Conservation (phyloP, 768 basidiomycete species). For the Nidula microcarpa region DNA sequence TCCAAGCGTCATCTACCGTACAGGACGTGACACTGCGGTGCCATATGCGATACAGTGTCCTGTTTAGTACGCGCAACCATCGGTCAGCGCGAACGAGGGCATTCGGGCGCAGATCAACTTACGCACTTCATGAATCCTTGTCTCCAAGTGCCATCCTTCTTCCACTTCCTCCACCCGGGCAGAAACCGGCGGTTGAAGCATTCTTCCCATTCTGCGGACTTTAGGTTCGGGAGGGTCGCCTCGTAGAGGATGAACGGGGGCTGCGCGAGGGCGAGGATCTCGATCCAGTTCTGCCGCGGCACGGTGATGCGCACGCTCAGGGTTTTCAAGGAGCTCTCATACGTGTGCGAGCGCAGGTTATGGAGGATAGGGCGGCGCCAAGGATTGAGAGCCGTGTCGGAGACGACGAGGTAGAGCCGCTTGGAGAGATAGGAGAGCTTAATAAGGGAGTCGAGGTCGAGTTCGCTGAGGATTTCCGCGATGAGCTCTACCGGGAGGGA, state of each 20-base stretch:
- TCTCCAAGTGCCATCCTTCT: constrained; percentile 61
- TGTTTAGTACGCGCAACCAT: constrained; percentile 23
- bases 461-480: constrained; percentile 65
- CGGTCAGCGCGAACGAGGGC: too few species aligned
- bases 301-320: constrained; percentile 62
- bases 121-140: constrained; percentile 64
- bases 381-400: constrained; percentile 66
- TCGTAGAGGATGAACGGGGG: constrained; percentile 66
- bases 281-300: constrained; percentile 78
- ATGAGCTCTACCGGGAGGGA: constrained; percentile 76
- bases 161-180: constrained; percentile 75
- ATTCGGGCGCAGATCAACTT: constrained; percentile 8
- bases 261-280: constrained; percentile 61
- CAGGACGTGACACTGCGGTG: constrained; percentile 69
- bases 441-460: constrained; percentile 61
- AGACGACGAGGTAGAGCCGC: constrained; percentile 51
- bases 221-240: constrained; percentile 65
- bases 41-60: constrained; percentile 61
- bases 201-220: constrained; percentile 69
- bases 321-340: constrained; percentile 50
- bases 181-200: constrained; percentile 69
- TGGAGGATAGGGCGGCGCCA: constrained; percentile 73
- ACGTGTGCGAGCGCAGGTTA: constrained; percentile 41
- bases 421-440: constrained; percentile 58
- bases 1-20: constrained; percentile 81